Evolutionary conservation across 2,329 filamentous ascomycete species (phyloP), one percentile per base, ranked within the genome.

Genomic region (Phyllosticta ampelicida): DNA sequence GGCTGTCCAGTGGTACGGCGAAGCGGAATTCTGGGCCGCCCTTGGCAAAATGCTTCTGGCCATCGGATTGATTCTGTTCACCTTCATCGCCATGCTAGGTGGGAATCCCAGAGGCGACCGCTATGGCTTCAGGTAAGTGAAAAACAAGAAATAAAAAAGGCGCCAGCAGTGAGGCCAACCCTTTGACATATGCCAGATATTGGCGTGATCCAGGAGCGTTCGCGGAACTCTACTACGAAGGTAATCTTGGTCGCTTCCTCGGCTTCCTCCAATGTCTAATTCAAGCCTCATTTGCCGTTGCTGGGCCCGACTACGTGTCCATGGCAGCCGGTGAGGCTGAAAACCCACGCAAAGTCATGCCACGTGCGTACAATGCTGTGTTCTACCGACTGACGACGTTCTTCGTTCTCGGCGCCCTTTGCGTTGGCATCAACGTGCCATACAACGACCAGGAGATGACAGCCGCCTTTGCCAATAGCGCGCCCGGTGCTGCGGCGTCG

Each of bases 31-130:
- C 72, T 90, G 85, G 80, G 83, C 91, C 64, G 84, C 86, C 5
- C 82, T 78, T 58, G 82, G 92, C 75, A 92, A 92, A 71, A 85
- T 91, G 59, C 65, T 90, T 53, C 88, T 86, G 28, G 82, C 90
- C 44, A 56, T 88, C 48, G 86, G 86, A 30, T 88, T 59, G 16
- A 52, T 55, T 75, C 84, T 91, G 67, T 88, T 90, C 64, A 92
- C 89, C 1, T 89, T 95, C 66, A 79, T 95, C 62, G 83, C 84
- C 62, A 92, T 94, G 85, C 74, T 94, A 0, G 90, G 89, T 8
- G 90, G 87, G 2, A 94, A 92, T 63, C 90, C 90, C 0, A 69
- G 83, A 0, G 76, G 83, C 79, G 63, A 86, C 89, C 65, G 87
- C 84, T 71, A 79, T 90, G 72, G 85, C 88, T 67, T 86, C 85